Percentiles rank a stretch among this genome's conserved stretches.
These are phyloP conservation scores for Xylariaceae sp. DNA, from an alignment of 2,329 filamentous ascomycete species.

Conservation along the genomic window DNA sequence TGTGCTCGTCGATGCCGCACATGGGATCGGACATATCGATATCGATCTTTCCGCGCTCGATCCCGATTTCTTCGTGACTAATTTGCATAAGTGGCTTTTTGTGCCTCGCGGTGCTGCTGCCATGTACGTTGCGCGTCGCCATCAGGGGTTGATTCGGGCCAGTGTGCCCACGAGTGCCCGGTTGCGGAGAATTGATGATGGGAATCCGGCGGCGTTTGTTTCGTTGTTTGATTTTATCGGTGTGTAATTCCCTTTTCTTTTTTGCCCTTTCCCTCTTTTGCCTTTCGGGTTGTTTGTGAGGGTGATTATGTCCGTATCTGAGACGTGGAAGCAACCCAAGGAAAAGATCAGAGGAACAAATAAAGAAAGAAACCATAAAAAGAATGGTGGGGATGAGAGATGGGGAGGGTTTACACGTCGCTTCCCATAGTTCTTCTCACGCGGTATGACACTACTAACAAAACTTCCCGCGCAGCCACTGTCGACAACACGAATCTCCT, in stretches of 20 bases:
- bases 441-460: not conserved
- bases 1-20: slow-evolving; percentile 61
- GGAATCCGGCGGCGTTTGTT: slow-evolving; percentile 17
- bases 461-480: slow-evolving; percentile 42
- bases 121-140: slow-evolving; percentile 56
- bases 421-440: no score
- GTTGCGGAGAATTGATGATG: slow-evolving; percentile 41
- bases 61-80: slow-evolving; percentile 64
- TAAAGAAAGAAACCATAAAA: not conserved
- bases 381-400: not conserved
- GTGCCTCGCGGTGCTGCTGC: slow-evolving; percentile 61
- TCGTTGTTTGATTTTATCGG: slow-evolving; percentile 38
- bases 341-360: not conserved
- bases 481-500: slow-evolving; percentile 56
- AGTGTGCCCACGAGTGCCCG: slow-evolving; percentile 62
- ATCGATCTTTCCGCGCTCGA: slow-evolving; percentile 53
- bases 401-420: no score
- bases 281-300: not conserved
- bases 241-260: slow-evolving; percentile 14
- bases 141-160: slow-evolving; percentile 59
- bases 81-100: slow-evolving; percentile 67
- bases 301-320: not conserved
- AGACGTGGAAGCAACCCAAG: not conserved
- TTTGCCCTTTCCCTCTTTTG: not conserved
- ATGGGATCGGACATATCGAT: slow-evolving; percentile 60